A percentile compares a stretch with the other conserved stretches of the same genome.
phyloP scores from a whole-genome alignment of 2,329 filamentous ascomycete genomes.

The Colletotrichum liriopes region DNA sequence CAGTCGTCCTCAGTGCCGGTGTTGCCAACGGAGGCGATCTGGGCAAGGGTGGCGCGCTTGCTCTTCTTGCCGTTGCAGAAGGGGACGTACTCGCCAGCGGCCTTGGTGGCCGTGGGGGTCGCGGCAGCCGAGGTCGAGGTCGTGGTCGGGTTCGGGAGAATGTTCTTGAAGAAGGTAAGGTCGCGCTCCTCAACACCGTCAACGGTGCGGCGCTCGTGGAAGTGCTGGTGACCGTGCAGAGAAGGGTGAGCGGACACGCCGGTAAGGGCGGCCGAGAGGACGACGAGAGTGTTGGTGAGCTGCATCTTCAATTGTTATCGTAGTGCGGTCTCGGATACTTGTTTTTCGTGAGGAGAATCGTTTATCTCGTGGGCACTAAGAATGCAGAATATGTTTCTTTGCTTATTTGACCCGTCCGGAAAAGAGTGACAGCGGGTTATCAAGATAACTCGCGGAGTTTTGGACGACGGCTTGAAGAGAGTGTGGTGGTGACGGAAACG shows the following conservation, averaged over 20 bases:
- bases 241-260: constrained; percentile 60
- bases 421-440: constrained; percentile 44
- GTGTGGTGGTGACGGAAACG: constrained; percentile 17
- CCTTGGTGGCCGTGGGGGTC: constrained; percentile 54
- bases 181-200: constrained; percentile 31
- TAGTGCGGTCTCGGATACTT: neutral
- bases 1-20: constrained; percentile 57
- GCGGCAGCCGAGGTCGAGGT: constrained; percentile 44
- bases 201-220: constrained; percentile 46
- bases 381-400: constrained; percentile 16
- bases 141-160: constrained; percentile 4
- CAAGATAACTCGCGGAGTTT: constrained; percentile 39
- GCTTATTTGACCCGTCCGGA: constrained; percentile 39
- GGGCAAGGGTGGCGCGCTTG: constrained; percentile 63
- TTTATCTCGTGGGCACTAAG: constrained; percentile 29
- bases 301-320: constrained; percentile 55
- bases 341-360: constrained; percentile 19
- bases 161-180: constrained; percentile 33
- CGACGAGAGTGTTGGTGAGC: constrained; percentile 55
- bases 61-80: constrained; percentile 54
- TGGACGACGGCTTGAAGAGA: constrained; percentile 39
- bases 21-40: constrained; percentile 67
- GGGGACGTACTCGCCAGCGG: constrained; percentile 45
- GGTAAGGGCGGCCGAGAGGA: constrained; percentile 57
- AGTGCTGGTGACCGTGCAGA: constrained; percentile 53